Conservation (phyloP, 2,329 filamentous ascomycete species). For the Sphaerostilbella broomeana region DNA sequence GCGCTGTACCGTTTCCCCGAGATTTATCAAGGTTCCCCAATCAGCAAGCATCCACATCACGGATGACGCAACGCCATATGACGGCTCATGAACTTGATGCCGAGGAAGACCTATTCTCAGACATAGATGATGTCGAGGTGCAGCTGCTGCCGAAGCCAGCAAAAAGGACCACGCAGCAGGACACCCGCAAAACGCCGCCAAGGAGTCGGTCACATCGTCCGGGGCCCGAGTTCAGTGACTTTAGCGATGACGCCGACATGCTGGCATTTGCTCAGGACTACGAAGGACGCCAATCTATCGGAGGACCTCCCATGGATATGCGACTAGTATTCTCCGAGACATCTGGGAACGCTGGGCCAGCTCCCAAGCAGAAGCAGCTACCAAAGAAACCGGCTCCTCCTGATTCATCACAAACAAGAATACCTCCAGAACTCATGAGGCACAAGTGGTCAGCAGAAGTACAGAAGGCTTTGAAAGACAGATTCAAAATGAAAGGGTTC, state of each 20-base stretch:
- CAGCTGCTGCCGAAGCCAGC: conserved; percentile 12
- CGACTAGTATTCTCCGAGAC: conserved; percentile 40
- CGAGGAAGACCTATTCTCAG: conserved; percentile 24
- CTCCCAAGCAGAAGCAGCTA: conserved; percentile 26
- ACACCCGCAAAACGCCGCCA: conserved; percentile 2
- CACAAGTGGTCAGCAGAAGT: conserved; percentile 84
- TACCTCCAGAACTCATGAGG: conserved; percentile 51
- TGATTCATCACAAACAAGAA: conserved; percentile 24
- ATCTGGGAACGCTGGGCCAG: conserved; percentile 38
- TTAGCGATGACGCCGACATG: conserved; percentile 46
- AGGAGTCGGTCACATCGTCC: conserved; percentile 16
- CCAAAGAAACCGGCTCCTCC: conserved; percentile 28
- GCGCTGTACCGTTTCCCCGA: conserved; percentile 22
- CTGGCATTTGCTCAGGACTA: conserved; percentile 45
- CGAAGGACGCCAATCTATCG: conserved; percentile 35
- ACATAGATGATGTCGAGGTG: conserved; percentile 24
- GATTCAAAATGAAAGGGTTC: conserved; percentile 81
- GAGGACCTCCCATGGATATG: conserved; percentile 17
- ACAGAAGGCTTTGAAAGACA: conserved; percentile 68
- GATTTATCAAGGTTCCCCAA: conserved; percentile 6
- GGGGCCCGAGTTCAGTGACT: conserved; percentile 38
- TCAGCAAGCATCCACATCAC: background rate
- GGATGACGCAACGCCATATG: background rate
- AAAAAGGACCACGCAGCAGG: conserved; percentile 11
- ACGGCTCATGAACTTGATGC: conserved; percentile 19